phyloP scores from a whole-genome alignment of 768 basidiomycete genomes.

The Panaeolus papilionaceus region DNA sequence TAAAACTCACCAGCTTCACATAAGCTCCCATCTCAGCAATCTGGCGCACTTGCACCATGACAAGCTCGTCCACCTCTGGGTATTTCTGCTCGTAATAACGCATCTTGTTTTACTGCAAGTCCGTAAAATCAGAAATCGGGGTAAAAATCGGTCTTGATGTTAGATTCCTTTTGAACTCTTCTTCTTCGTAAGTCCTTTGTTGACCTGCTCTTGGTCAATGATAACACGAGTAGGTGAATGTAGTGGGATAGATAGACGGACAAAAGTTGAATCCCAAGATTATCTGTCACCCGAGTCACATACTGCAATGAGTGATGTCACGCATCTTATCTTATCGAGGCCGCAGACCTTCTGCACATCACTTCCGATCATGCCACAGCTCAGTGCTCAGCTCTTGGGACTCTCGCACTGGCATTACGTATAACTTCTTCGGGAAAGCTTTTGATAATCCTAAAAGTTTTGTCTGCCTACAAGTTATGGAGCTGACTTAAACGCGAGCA shows the following conservation, averaged over 20 bases:
- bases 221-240: not conserved
- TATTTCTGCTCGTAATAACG: slow-evolving; percentile 94
- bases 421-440: too few relatives aligned
- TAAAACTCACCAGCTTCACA: slow-evolving; percentile 84
- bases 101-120: slow-evolving; percentile 49
- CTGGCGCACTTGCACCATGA: slow-evolving; percentile 99
- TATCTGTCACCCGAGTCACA: slow-evolving; percentile 6
- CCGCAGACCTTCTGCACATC: too few relatives aligned
- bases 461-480: too few relatives aligned
- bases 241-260: not conserved
- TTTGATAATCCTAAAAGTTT: too few relatives aligned
- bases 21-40: slow-evolving; percentile 99
- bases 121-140: slow-evolving; percentile 6
- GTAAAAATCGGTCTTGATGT: slow-evolving; percentile 2
- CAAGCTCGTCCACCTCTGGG: slow-evolving; percentile 96
- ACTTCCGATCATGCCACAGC: too few relatives aligned
- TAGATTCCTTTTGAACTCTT: not conserved
- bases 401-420: too few relatives aligned
- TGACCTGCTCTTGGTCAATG: not conserved
- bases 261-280: slow-evolving; percentile 14
- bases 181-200: not conserved
- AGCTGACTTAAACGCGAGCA: too few relatives aligned
- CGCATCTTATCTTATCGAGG: slow-evolving; percentile 5
- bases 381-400: too few relatives aligned
- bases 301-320: not conserved